Conservation (phyloP, 1,284 basidiomycete genomes). For the Waitea zeae region DNA sequence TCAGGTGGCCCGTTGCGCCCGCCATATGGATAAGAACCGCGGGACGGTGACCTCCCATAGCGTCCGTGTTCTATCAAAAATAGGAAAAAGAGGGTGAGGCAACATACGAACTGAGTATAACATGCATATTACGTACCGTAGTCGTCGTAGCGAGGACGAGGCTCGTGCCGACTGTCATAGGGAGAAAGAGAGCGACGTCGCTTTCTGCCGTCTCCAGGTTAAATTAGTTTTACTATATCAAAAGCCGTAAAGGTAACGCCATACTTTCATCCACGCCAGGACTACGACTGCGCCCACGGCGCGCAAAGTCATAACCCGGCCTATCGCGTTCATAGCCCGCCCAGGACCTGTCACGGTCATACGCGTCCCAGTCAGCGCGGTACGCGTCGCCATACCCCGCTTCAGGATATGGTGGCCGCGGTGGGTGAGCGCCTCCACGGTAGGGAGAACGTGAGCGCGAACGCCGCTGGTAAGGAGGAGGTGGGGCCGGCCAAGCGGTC, state of each 20-base stretch:
- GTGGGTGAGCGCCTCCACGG: constrained; percentile 29
- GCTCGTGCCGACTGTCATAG: constrained; percentile 66
- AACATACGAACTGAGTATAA: constrained; percentile 37
- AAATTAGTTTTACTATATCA: constrained; percentile 5
- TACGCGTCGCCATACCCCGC: constrained; percentile 17
- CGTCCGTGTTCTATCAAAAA: too few species aligned
- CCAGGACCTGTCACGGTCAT: constrained; percentile 56
- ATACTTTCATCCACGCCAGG: constrained; percentile 50
- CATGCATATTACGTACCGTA: constrained; percentile 35
- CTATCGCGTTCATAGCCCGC: constrained; percentile 51
- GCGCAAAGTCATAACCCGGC: constrained; percentile 33
- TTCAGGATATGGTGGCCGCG: too few species aligned
- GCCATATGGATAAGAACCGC: constrained; percentile 21
- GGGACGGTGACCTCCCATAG: constrained; percentile 43
- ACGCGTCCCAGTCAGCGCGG: constrained; percentile 46
- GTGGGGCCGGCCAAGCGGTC: constrained; percentile 34
- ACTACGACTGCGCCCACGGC: constrained; percentile 59
- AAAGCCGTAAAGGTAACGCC: constrained; percentile 10
- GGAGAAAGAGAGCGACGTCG: constrained; percentile 76
- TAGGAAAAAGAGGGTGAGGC: constrained; percentile 48
- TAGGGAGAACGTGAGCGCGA: constrained; percentile 67
- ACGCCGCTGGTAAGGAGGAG: constrained; percentile 46
- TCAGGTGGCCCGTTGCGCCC: constrained; percentile 50
- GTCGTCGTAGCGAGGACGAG: constrained; percentile 65
- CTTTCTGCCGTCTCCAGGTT: constrained; percentile 43